Conservation (phyloP, 2,329 filamentous ascomycete genomes). For the Pestalotiopsis sp. region DNA sequence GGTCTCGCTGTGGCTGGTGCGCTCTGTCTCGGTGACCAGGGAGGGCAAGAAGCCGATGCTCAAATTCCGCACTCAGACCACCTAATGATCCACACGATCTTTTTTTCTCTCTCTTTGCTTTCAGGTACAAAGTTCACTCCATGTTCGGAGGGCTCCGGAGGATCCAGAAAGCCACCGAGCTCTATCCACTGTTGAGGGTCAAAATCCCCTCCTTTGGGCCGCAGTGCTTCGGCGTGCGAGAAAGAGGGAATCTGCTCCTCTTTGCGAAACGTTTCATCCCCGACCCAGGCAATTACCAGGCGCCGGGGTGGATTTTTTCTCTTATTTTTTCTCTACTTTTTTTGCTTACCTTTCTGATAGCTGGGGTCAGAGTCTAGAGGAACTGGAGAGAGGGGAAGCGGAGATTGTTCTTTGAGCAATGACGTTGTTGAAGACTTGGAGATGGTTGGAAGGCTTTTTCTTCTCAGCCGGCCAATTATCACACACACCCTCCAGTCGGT, state of each 20-base stretch:
- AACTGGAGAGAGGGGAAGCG: background rate
- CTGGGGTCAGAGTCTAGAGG: background rate
- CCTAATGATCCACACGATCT: background rate
- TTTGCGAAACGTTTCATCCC: constrained; percentile 7
- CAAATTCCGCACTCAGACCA: constrained; percentile 3
- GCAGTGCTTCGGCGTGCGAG: background rate
- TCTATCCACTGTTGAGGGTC: background rate
- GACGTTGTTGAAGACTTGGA: background rate
- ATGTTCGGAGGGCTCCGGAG: background rate
- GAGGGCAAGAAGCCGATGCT: background rate
- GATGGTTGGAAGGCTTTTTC: background rate
- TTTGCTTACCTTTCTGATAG: background rate
- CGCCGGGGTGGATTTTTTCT: background rate
- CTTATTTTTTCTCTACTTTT: background rate
- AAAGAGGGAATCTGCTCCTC: background rate
- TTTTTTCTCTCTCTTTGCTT: background rate
- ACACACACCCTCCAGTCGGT: background rate
- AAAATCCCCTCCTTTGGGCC: background rate
- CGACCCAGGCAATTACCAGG: background rate
- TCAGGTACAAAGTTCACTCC: background rate
- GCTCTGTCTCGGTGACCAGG: background rate
- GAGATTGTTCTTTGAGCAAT: background rate
- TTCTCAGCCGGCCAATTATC: background rate
- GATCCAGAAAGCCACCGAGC: constrained; percentile 10
- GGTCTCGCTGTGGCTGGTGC: background rate